A percentile compares a stretch with the other conserved stretches of the same genome.
phyloP scores from a whole-genome alignment of 1,139 yeast genomes.

The Blastobotrys niveus region DNA sequence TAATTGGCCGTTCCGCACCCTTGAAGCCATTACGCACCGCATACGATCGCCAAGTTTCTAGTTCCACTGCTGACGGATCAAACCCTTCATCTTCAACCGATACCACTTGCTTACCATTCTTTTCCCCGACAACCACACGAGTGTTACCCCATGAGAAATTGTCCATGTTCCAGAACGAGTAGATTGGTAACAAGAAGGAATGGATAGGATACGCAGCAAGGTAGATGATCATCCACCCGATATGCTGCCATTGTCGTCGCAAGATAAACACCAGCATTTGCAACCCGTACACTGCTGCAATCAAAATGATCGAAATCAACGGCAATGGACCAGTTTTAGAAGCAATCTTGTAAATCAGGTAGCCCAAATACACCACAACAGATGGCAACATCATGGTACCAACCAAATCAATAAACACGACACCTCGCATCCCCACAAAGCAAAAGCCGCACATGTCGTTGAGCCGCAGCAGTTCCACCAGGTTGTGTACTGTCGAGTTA shows the following conservation, averaged over 20 bases:
- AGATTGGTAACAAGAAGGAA: slow-evolving; percentile 38
- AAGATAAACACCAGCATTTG: slow-evolving; percentile 38
- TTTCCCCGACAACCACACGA: slow-evolving; percentile 39
- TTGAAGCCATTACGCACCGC: slow-evolving; percentile 34
- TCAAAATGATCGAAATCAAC: slow-evolving; percentile 35
- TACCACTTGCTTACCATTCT: slow-evolving; percentile 35
- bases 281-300: slow-evolving; percentile 38
- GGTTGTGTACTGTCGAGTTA: slow-evolving; percentile 41
- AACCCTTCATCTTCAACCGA: slow-evolving; percentile 32
- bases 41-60: slow-evolving; percentile 36
- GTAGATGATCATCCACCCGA: slow-evolving; percentile 42
- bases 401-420: slow-evolving; percentile 38
- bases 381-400: slow-evolving; percentile 40
- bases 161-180: slow-evolving; percentile 42
- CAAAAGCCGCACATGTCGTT: slow-evolving; percentile 40
- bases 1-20: slow-evolving; percentile 35
- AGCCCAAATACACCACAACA: slow-evolving; percentile 38
- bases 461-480: slow-evolving; percentile 37
- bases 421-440: slow-evolving; percentile 39
- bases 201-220: slow-evolving; percentile 38
- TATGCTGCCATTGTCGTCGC: slow-evolving; percentile 40
- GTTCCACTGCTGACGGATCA: slow-evolving; percentile 31
- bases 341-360: slow-evolving; percentile 35
- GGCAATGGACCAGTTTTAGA: slow-evolving; percentile 34
- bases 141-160: slow-evolving; percentile 43